Conservation (phyloP, 176 grass and related monocot genomes). For the Elymus sibiricus region DNA sequence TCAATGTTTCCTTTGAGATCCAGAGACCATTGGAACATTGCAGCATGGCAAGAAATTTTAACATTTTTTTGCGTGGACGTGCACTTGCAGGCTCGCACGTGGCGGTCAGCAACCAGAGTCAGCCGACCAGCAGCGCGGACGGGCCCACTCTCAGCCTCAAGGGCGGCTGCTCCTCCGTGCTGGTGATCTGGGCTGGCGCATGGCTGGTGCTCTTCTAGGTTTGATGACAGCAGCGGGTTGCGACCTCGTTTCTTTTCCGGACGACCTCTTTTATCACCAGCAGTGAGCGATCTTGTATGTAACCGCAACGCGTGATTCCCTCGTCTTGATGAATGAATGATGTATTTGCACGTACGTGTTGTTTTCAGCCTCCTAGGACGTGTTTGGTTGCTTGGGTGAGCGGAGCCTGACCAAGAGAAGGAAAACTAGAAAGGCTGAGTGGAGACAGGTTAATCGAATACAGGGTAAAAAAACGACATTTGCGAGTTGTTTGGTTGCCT, state of each 20-base stretch:
- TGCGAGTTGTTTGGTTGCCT: too few relatives aligned
- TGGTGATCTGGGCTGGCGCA: background rate
- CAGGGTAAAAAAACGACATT: too few relatives aligned
- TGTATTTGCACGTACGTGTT: background rate
- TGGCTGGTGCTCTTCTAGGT: conserved; percentile 17
- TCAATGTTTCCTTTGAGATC: too few relatives aligned
- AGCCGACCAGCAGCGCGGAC: conserved; percentile 10
- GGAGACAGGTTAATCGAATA: too few relatives aligned
- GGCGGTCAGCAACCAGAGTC: conserved; percentile 23
- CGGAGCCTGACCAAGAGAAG: too few relatives aligned
- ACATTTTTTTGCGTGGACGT: background rate
- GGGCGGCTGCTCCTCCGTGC: background rate
- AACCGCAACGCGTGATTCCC: background rate
- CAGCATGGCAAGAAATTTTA: background rate
- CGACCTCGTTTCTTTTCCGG: background rate
- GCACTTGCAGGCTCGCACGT: conserved; percentile 44
- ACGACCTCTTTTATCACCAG: background rate
- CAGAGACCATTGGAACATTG: too few relatives aligned
- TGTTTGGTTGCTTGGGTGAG: too few relatives aligned
- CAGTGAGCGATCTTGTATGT: background rate
- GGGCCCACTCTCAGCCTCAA: conserved; percentile 24
- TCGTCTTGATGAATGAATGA: background rate
- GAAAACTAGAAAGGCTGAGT: too few relatives aligned
- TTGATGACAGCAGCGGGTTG: background rate
- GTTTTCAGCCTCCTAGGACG: background rate